phyloP scores from a whole-genome alignment of 2,329 filamentous ascomycete species.

The Didymella pinodella region DNA sequence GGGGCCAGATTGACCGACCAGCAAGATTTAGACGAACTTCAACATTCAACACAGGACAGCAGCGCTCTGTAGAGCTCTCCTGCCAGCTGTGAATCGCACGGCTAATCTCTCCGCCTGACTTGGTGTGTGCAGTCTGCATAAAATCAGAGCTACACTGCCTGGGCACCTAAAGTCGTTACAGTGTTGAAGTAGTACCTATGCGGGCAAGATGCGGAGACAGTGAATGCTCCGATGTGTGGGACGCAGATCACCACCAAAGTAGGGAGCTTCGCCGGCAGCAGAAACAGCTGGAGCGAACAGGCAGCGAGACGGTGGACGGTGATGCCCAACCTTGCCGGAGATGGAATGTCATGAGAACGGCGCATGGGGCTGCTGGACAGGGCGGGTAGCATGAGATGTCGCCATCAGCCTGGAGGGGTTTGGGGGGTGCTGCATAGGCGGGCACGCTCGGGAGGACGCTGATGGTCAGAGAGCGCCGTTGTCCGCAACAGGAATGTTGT shows the following conservation, averaged over 20 bases:
- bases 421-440: neutral
- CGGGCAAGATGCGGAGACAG: conserved; percentile 20
- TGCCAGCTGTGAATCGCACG: neutral
- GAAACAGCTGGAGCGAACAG: conserved; percentile 9
- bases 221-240: conserved; percentile 15
- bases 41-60: conserved; percentile 2
- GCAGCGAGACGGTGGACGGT: conserved; percentile 18
- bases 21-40: neutral
- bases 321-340: conserved; percentile 17
- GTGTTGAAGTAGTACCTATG: conserved; percentile 17
- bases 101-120: neutral
- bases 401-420: conserved; percentile 9
- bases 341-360: conserved; percentile 13
- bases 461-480: conserved; percentile 3
- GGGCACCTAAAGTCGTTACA: neutral
- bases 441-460: neutral
- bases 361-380: conserved; percentile 14
- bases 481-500: neutral
- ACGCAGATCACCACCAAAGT: conserved; percentile 17
- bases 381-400: conserved; percentile 11
- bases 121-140: conserved; percentile 4
- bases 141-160: conserved; percentile 1
- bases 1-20: conserved; percentile 1
- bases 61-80: conserved; percentile 4
- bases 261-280: conserved; percentile 13